Evolutionary conservation across 2,329 filamentous ascomycete species (phyloP).

Genomic region (Didymella pomorum): DNA sequence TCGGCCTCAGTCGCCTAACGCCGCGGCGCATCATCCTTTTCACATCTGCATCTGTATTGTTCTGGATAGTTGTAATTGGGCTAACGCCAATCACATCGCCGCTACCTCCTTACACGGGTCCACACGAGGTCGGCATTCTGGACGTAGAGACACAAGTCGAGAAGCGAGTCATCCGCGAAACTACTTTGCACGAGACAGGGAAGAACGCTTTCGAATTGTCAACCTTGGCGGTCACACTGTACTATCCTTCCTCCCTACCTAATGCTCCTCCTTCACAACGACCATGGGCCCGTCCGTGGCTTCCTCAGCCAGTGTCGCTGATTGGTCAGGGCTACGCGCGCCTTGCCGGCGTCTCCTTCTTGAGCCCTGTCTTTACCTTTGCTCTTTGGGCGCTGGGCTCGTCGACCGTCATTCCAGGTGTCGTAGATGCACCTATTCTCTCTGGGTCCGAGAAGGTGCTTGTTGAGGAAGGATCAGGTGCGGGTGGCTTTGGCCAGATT

Average conservation of each 20-base stretch:
- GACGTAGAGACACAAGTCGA: slow-evolving; percentile 54
- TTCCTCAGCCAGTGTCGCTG: slow-evolving; percentile 54
- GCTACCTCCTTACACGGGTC: slow-evolving; percentile 54
- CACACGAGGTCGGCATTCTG: slow-evolving; percentile 54
- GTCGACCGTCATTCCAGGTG: slow-evolving; percentile 53
- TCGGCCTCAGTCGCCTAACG: slow-evolving; percentile 33
- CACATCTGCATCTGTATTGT: slow-evolving; percentile 39
- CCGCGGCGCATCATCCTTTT: slow-evolving; percentile 38
- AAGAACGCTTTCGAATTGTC: slow-evolving; percentile 55
- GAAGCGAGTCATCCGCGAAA: slow-evolving; percentile 47
- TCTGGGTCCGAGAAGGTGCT: slow-evolving; percentile 31
- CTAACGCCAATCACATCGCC: slow-evolving; percentile 54
- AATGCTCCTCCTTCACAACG: slow-evolving; percentile 30
- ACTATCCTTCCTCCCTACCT: slow-evolving; percentile 53
- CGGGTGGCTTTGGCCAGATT: slow-evolving; percentile 26
- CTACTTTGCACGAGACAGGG: slow-evolving; percentile 49
- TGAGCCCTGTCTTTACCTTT: slow-evolving; percentile 52
- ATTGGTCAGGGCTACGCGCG: slow-evolving; percentile 56
- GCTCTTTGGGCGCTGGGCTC: slow-evolving; percentile 54
- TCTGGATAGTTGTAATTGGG: slow-evolving; percentile 49
- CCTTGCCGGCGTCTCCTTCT: slow-evolving; percentile 51
- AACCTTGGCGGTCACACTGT: slow-evolving; percentile 56
- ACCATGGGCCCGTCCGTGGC: slow-evolving; percentile 53
- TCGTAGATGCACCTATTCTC: slow-evolving; percentile 54
- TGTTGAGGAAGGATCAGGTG: slow-evolving; percentile 30